Evolutionary conservation across 169 alveolate species (phyloP).

Genomic region (Plasmodium vinckei): DNA sequence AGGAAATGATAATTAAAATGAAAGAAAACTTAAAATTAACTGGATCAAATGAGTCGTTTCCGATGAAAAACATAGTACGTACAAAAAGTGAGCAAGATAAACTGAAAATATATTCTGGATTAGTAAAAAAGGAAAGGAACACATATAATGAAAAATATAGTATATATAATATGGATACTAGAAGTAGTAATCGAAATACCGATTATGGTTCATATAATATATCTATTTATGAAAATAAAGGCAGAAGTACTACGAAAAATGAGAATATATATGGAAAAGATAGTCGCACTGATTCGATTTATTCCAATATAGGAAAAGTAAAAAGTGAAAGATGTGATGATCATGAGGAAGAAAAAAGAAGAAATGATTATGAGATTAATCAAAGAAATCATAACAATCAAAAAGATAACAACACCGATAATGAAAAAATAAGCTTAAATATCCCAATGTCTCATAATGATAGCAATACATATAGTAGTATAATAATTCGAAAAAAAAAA

Average conservation of each 20-base stretch:
- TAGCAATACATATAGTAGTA: background rate
- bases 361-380: background rate
- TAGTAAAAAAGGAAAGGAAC: constrained; percentile 2
- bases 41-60: constrained; percentile 18
- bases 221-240: background rate
- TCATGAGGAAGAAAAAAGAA: constrained; percentile 6
- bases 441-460: background rate
- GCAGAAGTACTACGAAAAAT: background rate
- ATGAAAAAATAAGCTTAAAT: constrained; percentile 1
- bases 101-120: background rate
- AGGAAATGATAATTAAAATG: constrained; percentile 9
- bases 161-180: background rate
- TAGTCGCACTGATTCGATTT: background rate
- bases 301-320: background rate
- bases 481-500: constrained; percentile 1
- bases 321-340: constrained; percentile 1
- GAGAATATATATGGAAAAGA: background rate
- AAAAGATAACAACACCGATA: background rate
- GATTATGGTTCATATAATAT: background rate
- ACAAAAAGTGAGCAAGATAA: constrained; percentile 7
- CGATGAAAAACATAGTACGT: background rate
- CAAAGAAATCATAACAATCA: background rate
- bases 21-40: constrained; percentile 34
- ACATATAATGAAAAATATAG: background rate
- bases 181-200: background rate